Evolutionary conservation across 208 protist species (phyloP), one percentile per base, ranked within the genome.

Genomic region (Trypanosoma grayi): DNA sequence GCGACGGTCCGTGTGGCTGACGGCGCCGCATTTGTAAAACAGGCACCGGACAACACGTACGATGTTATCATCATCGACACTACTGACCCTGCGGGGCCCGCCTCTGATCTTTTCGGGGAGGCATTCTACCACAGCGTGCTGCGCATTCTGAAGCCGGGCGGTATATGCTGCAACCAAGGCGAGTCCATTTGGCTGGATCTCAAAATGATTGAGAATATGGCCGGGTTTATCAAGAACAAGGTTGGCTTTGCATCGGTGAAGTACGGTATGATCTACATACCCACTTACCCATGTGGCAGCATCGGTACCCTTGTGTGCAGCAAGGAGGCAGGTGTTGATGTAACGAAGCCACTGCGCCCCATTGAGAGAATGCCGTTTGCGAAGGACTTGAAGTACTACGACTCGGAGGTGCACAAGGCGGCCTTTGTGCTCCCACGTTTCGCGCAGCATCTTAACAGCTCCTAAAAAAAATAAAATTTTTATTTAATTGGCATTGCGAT

Each of bases 1-100:
- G 78, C 91, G n/a, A 83, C 63, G 25, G 80, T 80, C 25, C 76
- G 59, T 24, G 74, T 95, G n/a, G 82, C 79, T 40, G 93, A 98
- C 69, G 95, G 87, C 24, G 77, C 81, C 13, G 80, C 84, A 27
- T 97, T 92, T 52, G 85, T 98, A 13, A 76, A 77, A 52, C 65
- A 75, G 22, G 77, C 92, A 33, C 56, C 79, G 50, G 85, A 94
- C 51, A 77, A 77, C 66, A 60, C 53, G 10, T 98, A 95, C 67
- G 95, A 98, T 68, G 84, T 97, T n/a, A 82, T 98, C 58, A 97
- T 98, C 73, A 90, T 97, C 50, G 95, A 98, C 81, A 95, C 89
- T 0, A 97, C 95, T 13, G 95, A 97, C 62, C 94, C 92, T 28
- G 85, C 83, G n/a, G 94, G 94, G 4, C 92, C 93, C 16, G 93